phyloP scores from a whole-genome alignment of 192 early-diverging fungal species.

The Rhizophlyctis rosea region DNA sequence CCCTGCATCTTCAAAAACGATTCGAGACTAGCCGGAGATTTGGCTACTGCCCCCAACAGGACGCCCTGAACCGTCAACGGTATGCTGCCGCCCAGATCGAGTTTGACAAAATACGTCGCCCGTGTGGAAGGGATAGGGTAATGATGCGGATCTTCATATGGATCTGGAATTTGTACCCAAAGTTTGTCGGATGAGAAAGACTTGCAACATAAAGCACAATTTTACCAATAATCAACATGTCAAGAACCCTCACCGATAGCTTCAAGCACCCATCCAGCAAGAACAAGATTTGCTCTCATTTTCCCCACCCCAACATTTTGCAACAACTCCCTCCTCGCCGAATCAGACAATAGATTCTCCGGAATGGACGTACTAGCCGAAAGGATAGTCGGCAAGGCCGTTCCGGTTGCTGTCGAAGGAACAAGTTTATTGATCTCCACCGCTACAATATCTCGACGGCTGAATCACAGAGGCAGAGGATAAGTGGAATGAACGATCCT shows the following conservation, averaged over 20 bases:
- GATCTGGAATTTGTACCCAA: too few relatives aligned
- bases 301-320: not conserved
- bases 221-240: too few relatives aligned
- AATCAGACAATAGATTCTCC: constrained; percentile 7
- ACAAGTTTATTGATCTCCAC: constrained; percentile 1
- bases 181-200: too few relatives aligned
- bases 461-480: constrained; percentile 7
- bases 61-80: constrained; percentile 11
- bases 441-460: constrained; percentile 18
- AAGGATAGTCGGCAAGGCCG: constrained; percentile 10
- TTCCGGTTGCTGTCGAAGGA: not conserved
- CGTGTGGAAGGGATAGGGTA: constrained; percentile 28
- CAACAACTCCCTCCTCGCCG: not conserved
- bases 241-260: too few relatives aligned
- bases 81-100: constrained; percentile 22
- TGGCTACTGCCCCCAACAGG: constrained; percentile 16
- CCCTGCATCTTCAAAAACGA: constrained; percentile 26
- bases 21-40: constrained; percentile 19
- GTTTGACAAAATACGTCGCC: constrained; percentile 17
- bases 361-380: constrained; percentile 7
- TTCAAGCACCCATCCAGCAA: constrained; percentile 25
- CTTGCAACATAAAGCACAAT: too few relatives aligned
- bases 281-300: constrained; percentile 8
- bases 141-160: constrained; percentile 21
- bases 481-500: too few relatives aligned